Base-by-base conservation (phyloP, 2,329 filamentous ascomycete genomes). In the Triangularia setosa region DNA sequence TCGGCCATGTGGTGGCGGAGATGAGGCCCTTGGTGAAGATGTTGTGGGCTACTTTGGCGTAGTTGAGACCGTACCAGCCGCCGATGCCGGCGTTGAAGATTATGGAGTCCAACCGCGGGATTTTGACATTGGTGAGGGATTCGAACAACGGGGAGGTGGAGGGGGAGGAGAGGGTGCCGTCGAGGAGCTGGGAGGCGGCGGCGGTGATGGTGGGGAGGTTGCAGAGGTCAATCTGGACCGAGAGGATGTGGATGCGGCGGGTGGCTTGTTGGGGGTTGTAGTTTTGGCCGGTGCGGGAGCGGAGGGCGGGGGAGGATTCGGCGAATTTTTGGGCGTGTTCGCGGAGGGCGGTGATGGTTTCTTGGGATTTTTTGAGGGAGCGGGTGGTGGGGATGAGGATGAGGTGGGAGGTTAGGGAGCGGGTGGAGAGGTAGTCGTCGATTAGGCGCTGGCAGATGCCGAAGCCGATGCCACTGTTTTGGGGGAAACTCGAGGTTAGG, bases 31-130 rank as follows among this genome's bases (percentile, higher is more conserved):
- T 71, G 4, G 83, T 87, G 55, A 90, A 72, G 48, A 87, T 72
- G 63, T 79, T 76, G 70, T 75, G 79, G 28, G 87, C 75, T 1
- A 91, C 86, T 61, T 72, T 71, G 1, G 80, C 76, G 86, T 88
- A 97, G 75, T 92, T 79, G 64, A 96, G 75, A n/a, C 91, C 91
- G 0, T 81, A 85, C 90, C 92, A 97, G 1, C 92, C 93, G 23
- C 93, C 92, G 44, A 94, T 89, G 0, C 93, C 95, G 16, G 94
- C 94, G 76, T 97, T 97, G 74, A 91, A 89, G 40, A 98, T 82
- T 23, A 95, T 81, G 1, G 84, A 84, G 76, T 98, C 92, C 28
- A 99, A 81, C 68, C 89, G 87, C 1, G 91, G 88, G 48, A 92
- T 80, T 21, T 77, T 77, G 21, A 86, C 78, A 44, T 80, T 75